Conservation (phyloP, 2,329 filamentous ascomycete species). For the Sphaerostilbella broomeana region DNA sequence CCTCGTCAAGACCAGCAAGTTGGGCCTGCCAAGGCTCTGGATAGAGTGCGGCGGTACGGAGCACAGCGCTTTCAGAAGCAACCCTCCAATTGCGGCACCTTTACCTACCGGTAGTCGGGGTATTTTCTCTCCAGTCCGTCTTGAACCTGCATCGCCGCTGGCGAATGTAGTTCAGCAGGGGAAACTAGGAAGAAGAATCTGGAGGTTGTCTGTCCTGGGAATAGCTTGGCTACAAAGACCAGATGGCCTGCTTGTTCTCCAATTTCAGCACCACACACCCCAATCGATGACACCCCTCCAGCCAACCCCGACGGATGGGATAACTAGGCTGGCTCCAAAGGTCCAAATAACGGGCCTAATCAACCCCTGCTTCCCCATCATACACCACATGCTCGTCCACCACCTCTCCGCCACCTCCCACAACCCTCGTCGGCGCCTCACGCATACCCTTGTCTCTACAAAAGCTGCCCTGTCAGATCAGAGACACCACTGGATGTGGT, state of each 20-base stretch:
- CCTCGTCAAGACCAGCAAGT: slow-evolving; percentile 2
- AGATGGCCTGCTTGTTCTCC: slow-evolving; percentile 5
- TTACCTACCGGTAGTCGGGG: no score
- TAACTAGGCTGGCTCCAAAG: slow-evolving; percentile 8
- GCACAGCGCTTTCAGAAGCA: no score
- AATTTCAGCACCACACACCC: slow-evolving; percentile 5
- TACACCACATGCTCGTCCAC: slow-evolving; percentile 11
- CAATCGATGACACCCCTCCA: slow-evolving; percentile 10
- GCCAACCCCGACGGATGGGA: slow-evolving; percentile 5
- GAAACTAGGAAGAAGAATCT: slow-evolving; percentile 8
- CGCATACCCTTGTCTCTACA: slow-evolving; percentile 8
- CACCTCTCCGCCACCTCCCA: background rate
- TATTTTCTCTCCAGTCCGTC: no score
- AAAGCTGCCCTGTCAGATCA: slow-evolving; percentile 9
- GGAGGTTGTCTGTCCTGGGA: slow-evolving; percentile 3
- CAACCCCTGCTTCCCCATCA: slow-evolving; percentile 14
- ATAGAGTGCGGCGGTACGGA: background rate
- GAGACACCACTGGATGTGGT: background rate
- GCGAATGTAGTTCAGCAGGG: slow-evolving; percentile 8
- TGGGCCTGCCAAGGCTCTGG: slow-evolving; percentile 3
- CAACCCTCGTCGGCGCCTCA: slow-evolving; percentile 11
- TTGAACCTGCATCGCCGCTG: slow-evolving; percentile 3
- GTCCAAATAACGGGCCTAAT: slow-evolving; percentile 13
- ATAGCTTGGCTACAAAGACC: background rate
- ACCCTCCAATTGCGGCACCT: no score